These are phyloP conservation scores for Blastobotrys illinoisensis DNA, from an alignment of 1,139 yeast genomes.

Conservation along the genomic window DNA sequence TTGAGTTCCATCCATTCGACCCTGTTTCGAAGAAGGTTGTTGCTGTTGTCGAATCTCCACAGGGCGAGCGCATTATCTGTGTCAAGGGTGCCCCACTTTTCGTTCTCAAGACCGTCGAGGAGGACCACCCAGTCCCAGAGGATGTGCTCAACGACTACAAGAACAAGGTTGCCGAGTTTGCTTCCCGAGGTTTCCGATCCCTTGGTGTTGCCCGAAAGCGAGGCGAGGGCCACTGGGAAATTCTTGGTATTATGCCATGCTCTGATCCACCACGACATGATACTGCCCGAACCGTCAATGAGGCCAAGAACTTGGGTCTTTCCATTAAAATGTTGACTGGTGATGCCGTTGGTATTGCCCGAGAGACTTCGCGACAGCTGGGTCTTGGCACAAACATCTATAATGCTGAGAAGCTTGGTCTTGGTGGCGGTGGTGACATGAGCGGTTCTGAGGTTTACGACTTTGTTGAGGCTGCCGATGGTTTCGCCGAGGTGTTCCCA, in stretches of 20 bases:
- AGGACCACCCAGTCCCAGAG: constrained; percentile 62
- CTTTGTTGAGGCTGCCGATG: constrained; percentile 93
- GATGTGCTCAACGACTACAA: constrained; percentile 59
- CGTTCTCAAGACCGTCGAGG: constrained; percentile 65
- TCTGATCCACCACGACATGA: constrained; percentile 74
- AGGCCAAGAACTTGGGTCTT: constrained; percentile 61
- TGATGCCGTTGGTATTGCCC: constrained; percentile 72
- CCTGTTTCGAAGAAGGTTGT: constrained; percentile 70
- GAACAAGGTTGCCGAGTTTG: constrained; percentile 67
- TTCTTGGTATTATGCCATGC: constrained; percentile 69
- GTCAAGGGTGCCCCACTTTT: constrained; percentile 71
- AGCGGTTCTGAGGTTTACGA: constrained; percentile 74
- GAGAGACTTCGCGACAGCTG: constrained; percentile 66
- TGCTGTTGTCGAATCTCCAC: constrained; percentile 63
- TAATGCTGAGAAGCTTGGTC: constrained; percentile 67
- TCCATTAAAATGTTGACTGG: constrained; percentile 70
- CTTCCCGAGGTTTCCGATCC: constrained; percentile 69
- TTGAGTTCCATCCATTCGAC: constrained; percentile 67
- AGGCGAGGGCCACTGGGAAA: constrained; percentile 69
- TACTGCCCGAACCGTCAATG: constrained; percentile 64
- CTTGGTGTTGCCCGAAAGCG: constrained; percentile 70
- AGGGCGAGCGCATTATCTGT: constrained; percentile 61
- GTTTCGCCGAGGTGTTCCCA: constrained; percentile 97
- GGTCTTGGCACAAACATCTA: constrained; percentile 68
- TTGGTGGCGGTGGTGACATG: constrained; percentile 70